A percentile compares a stretch with the other conserved stretches of the same genome.
Evolutionary conservation across 225 moss, liverwort and hornwort genomes (phyloP).

Genomic region (Bryum argenteum): DNA sequence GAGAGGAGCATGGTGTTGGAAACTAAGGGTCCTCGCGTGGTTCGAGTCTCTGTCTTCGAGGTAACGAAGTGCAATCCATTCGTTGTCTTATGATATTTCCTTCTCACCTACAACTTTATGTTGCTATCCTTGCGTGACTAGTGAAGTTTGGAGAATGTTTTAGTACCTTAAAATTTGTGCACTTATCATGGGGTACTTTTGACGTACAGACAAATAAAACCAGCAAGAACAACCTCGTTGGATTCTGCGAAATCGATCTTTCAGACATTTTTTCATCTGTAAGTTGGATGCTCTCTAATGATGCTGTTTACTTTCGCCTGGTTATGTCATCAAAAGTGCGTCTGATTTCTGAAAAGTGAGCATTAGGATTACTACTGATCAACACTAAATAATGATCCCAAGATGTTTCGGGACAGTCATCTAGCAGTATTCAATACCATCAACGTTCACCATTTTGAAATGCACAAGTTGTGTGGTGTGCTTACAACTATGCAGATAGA

Average conservation of each 20-base stretch:
- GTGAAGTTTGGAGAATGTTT: too few relatives aligned
- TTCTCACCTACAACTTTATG: too few relatives aligned
- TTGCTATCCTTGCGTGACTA: too few relatives aligned
- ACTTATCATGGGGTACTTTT: background rate
- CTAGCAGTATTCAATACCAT: too few relatives aligned
- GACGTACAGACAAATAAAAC: conserved; percentile 72
- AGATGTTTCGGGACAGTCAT: too few relatives aligned
- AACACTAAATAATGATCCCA: too few relatives aligned
- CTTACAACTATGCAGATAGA: background rate
- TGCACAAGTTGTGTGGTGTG: too few relatives aligned
- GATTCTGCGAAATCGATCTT: conserved; percentile 88
- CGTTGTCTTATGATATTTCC: too few relatives aligned
- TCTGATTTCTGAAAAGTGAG: too few relatives aligned
- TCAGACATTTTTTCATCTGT: conserved; percentile 70
- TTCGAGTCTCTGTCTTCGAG: conserved; percentile 88
- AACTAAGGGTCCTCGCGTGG: conserved; percentile 81
- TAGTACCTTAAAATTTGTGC: too few relatives aligned
- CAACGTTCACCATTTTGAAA: too few relatives aligned
- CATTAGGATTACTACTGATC: too few relatives aligned
- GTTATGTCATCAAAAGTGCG: background rate
- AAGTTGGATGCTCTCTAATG: conserved; percentile 39
- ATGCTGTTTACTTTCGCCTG: background rate
- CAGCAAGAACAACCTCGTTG: conserved; percentile 69
- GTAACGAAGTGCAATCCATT: conserved; percentile 29
- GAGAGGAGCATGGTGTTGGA: conserved; percentile 86